These are phyloP conservation scores for Dispira simplex DNA, from an alignment of 192 early-diverging fungal genomes.

Conservation along the genomic window DNA sequence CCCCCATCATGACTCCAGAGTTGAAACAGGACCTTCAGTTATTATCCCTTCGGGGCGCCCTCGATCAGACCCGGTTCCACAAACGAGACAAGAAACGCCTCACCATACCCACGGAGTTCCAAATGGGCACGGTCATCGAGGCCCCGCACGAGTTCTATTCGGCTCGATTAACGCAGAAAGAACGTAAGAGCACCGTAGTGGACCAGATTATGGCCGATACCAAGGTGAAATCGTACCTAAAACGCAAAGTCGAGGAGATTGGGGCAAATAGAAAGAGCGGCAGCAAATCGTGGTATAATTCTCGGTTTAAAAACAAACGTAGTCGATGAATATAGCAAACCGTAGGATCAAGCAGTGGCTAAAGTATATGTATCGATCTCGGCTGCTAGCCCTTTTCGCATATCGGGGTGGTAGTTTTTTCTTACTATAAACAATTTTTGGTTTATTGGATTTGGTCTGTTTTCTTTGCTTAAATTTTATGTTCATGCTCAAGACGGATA, in stretches of 20 bases:
- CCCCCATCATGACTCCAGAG: conserved; percentile 71
- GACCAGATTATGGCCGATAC: conserved; percentile 77
- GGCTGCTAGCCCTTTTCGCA: no score
- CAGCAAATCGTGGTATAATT: neutral
- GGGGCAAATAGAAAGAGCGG: neutral
- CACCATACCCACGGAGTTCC: conserved; percentile 77
- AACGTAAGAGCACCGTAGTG: conserved; percentile 67
- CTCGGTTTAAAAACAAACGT: no score
- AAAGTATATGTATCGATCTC: no score
- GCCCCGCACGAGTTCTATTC: conserved; percentile 79
- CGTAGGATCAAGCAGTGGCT: no score
- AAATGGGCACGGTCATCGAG: conserved; percentile 84
- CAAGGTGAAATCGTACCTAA: conserved; percentile 62
- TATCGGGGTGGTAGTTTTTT: no score
- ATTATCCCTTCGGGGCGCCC: conserved; percentile 63
- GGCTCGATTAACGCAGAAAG: conserved; percentile 70
- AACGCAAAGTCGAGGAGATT: conserved; percentile 72
- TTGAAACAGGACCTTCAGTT: conserved; percentile 82
- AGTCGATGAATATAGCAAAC: no score
- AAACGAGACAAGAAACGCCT: conserved; percentile 52
- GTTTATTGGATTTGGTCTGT: no score
- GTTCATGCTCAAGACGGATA: no score
- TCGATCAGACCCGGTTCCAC: conserved; percentile 89
- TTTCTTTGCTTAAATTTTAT: no score
- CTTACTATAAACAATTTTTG: no score